Conservation (phyloP, 352 stramenopile genomes). For the Phytopythium montanum region DNA sequence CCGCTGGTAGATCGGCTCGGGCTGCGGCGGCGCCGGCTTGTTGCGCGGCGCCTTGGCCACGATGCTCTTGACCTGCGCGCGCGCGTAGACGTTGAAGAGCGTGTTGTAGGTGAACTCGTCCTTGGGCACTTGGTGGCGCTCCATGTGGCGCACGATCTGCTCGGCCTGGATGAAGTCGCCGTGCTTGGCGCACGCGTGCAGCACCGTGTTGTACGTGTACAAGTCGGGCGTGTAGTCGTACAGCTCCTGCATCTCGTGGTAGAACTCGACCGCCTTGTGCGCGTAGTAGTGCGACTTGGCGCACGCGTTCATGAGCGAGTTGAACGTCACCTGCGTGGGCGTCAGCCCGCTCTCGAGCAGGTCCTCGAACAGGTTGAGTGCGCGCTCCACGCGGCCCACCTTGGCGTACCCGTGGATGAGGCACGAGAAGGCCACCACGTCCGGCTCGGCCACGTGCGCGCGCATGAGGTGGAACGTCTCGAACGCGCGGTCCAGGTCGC, state of each 20-base stretch:
- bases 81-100: slow-evolving; percentile 77
- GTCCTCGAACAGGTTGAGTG: slow-evolving; percentile 74
- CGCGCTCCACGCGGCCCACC: slow-evolving; percentile 65
- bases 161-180: slow-evolving; percentile 73
- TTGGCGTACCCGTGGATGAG: slow-evolving; percentile 78
- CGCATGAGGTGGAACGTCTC: slow-evolving; percentile 86
- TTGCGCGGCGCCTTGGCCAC: slow-evolving; percentile 70
- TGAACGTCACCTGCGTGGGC: slow-evolving; percentile 72
- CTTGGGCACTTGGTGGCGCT: slow-evolving; percentile 59
- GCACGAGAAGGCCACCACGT: slow-evolving; percentile 66
- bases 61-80: slow-evolving; percentile 62
- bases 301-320: slow-evolving; percentile 76
- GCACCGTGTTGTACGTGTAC: slow-evolving; percentile 77
- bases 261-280: slow-evolving; percentile 82
- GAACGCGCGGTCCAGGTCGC: slow-evolving; percentile 76
- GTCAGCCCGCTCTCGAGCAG: slow-evolving; percentile 66
- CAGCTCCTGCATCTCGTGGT: slow-evolving; percentile 85
- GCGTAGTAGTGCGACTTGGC: slow-evolving; percentile 84
- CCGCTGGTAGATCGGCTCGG: slow-evolving; percentile 61
- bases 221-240: slow-evolving; percentile 79
- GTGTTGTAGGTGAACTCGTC: slow-evolving; percentile 69
- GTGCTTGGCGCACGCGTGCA: slow-evolving; percentile 74
- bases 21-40: slow-evolving; percentile 20
- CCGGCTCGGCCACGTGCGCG: slow-evolving; percentile 60
- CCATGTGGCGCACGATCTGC: slow-evolving; percentile 73